phyloP scores from a whole-genome alignment of 371 early-diverging fungal species.

The Dinochytrium kinnereticum region DNA sequence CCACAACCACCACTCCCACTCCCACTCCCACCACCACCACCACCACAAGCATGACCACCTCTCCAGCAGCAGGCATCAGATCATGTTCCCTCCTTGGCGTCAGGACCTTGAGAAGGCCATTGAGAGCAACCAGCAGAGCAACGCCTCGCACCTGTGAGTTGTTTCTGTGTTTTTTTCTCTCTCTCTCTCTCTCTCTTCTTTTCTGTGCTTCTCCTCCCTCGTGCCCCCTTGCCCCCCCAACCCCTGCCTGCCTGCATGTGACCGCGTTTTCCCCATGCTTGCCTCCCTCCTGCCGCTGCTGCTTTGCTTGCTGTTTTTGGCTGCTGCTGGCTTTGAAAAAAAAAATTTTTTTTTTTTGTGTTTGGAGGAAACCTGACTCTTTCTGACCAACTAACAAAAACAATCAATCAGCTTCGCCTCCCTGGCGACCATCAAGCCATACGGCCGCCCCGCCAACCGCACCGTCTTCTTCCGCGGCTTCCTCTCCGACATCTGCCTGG shows the following conservation, averaged over 20 bases:
- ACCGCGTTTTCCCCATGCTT: no score
- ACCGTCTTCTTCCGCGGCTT: conserved; percentile 43
- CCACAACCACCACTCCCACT: background rate
- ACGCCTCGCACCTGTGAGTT: conserved; percentile 30
- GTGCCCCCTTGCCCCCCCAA: background rate
- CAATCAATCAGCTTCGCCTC: conserved; percentile 23
- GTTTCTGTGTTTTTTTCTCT: background rate
- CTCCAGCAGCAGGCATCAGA: background rate
- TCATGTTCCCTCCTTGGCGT: conserved; percentile 32
- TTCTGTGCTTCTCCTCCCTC: background rate
- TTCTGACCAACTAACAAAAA: background rate
- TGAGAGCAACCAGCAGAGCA: conserved; percentile 16
- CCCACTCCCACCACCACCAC: background rate
- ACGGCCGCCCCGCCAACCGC: conserved; percentile 46
- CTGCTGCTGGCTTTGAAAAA: no score
- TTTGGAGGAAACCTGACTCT: no score
- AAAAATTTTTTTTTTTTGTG: no score
- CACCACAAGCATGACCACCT: conserved; percentile 2
- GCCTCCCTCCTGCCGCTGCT: no score
- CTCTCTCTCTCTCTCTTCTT: background rate
- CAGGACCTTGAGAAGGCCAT: conserved; percentile 26
- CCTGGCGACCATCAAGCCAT: conserved; percentile 46
- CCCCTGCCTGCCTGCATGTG: no score
- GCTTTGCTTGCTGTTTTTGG: no score
- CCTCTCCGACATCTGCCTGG: conserved; percentile 30